Evolutionary conservation across 371 early-diverging fungal species (phyloP).

Genomic region (Mortierella sp.): DNA sequence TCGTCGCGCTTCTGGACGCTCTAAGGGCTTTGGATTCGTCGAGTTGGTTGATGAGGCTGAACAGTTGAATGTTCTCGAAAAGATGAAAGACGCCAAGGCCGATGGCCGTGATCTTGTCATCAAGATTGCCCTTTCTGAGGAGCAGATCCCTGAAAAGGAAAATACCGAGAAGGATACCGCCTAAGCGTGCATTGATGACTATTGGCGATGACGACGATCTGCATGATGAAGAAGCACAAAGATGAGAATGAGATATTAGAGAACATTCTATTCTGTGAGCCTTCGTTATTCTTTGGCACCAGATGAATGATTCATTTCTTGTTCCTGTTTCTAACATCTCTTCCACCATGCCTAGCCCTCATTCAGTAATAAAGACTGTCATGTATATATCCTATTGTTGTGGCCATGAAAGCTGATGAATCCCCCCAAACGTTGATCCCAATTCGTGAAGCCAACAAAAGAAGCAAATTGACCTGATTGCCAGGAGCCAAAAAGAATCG

Average conservation of each 20-base stretch:
- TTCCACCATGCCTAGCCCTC: neutral
- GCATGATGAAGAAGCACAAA: neutral
- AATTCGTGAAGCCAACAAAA: neutral
- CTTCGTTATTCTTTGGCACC: no score
- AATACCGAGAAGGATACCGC: constrained; percentile 19
- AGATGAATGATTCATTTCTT: neutral
- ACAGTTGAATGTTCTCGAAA: constrained; percentile 81
- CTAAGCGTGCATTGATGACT: constrained; percentile 2
- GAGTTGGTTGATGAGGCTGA: constrained; percentile 83
- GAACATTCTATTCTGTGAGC: neutral
- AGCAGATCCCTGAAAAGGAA: constrained; percentile 24
- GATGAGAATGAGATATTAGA: neutral
- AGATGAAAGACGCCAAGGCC: constrained; percentile 68
- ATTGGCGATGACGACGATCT: constrained; percentile 1
- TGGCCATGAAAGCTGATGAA: neutral
- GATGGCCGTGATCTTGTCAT: constrained; percentile 81
- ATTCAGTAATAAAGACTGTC: constrained; percentile 2
- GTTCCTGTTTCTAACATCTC: neutral
- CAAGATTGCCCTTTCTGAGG: constrained; percentile 80
- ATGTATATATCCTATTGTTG: neutral
- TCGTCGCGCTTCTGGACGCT: constrained; percentile 65
- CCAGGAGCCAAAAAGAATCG: constrained; percentile 17
- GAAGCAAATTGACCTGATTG: neutral
- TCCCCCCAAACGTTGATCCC: neutral
- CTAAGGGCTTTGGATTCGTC: constrained; percentile 95